Base-by-base conservation (phyloP, 2,329 filamentous ascomycete genomes). In the Sporothrix pseudoabietina region DNA sequence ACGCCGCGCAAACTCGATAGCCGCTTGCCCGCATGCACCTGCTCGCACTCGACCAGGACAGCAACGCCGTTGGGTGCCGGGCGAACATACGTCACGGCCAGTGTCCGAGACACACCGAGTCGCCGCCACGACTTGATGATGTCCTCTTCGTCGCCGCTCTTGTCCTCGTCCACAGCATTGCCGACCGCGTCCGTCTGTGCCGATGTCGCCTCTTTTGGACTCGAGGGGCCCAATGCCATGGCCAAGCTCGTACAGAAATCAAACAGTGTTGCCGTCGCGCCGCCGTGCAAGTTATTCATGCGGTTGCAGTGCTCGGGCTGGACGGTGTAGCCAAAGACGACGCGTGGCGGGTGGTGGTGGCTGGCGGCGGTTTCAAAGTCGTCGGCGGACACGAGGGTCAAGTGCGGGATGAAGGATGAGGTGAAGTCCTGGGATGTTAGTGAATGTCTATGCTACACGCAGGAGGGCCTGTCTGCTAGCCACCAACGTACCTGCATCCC, bases 31-130 rank as follows among this genome's bases (percentile, higher is more conserved):
- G 85, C 80, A 75, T 89, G 86, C 5, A 91, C 80, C 19, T 90
- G 80, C 77, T 90, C 87, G 76, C 86, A 86, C 75, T 88, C 84
- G 59, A 92, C 78, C 26, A 87, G 77, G 9, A 89, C 81, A 76
- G 84, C 82, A 0, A 81, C 82, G 10, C 87, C 89, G 14, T 79
- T 78, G 1, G 87, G 86, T 3, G 87, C 84, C 1, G 91, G 91
- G 0, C 89, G 85, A 74, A 93, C 81, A 79, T 92, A 94, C 0
- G 89, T 92, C 57, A 91, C 85, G 77, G 86, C 89, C 71, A 94
- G 83, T 35, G 88, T 90, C 73, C 91, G 86, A 78, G 85, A 89
- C 35, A 93, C 90, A 52, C 91, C 91, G 32, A 90, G 84, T 54
- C 82, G 82, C 72, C 84, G 82, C 87, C 91, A 92, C 9, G 63